Base-by-base conservation (phyloP, 2,329 filamentous ascomycete species). In the Sporothrix phasma region DNA sequence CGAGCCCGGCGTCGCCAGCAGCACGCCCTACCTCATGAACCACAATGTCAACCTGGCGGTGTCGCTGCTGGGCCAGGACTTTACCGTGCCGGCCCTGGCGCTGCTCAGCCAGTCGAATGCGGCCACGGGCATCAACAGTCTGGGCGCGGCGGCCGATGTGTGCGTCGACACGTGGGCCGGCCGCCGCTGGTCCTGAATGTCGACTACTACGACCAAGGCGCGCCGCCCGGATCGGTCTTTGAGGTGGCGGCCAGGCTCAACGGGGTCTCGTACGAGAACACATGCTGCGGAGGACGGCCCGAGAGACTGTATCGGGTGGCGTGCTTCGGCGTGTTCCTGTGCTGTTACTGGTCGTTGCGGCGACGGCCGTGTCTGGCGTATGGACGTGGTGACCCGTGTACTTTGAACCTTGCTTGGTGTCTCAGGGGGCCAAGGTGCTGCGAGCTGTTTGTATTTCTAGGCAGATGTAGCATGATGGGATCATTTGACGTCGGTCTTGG, bases 1-100 rank as follows among this genome's bases (percentile, higher is more conserved):
- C 64, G 70, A 76, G 2, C 71, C 73, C 0, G 75, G 80, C 2
- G 79, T 83, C 7, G 81, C 83, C 0, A 77, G 79, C 65, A 79
- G 86, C 34, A 81, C 86, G 49, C 80, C 96, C 75, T 95, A 92
- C 73, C 81, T 96, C 71, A 83, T 88, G 71, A 97, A 97, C 75
- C 92, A 97, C 78, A 97, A 97, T 73, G 81, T 96, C 65, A 96
- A 96, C 73, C 81, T 88, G 65, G 81, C 92, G 68, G 83, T 96
- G 67, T 82, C 82, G 62, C 75, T 95, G 41, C 83, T 86, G 2
- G 84, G 84, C 34, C 72, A 82, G 17, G 77, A 80, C 22, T 73
- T 94, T 53, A 77, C 92, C 7, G 86, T 94, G 13, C 90, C 90
- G 0, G 88, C 89, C 64, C 84, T 85, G 0, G 83, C 85, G 4